Evolutionary conservation across 768 basidiomycete genomes (phyloP).

Genomic region (Amanita subjunquillea): DNA sequence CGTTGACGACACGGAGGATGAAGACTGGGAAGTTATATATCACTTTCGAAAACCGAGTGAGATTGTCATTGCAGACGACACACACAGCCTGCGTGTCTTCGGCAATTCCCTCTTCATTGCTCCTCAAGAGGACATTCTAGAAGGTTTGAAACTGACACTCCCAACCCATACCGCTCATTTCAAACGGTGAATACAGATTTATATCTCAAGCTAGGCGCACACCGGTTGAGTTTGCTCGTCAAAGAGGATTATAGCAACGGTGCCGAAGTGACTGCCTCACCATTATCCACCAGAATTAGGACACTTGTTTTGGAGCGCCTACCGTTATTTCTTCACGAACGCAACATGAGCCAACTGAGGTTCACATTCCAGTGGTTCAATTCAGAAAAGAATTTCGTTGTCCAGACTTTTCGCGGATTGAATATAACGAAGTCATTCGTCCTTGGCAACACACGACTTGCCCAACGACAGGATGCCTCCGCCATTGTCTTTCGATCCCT

Average conservation of each 20-base stretch:
- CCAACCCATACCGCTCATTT: not conserved
- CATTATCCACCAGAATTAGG: constrained; percentile 40
- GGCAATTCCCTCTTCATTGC: constrained; percentile 66
- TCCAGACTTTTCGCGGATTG: constrained; percentile 58
- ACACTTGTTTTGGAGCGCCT: constrained; percentile 70
- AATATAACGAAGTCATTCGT: constrained; percentile 50
- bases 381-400: constrained; percentile 53
- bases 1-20: constrained; percentile 46
- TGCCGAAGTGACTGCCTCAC: constrained; percentile 37
- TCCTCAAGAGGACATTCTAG: constrained; percentile 85
- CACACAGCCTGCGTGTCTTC: constrained; percentile 70
- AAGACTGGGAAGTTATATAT: constrained; percentile 64
- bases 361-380: constrained; percentile 63
- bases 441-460: constrained; percentile 36
- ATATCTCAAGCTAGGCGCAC: constrained; percentile 69
- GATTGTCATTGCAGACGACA: constrained; percentile 82
- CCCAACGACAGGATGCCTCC: constrained; percentile 58
- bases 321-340: constrained; percentile 88
- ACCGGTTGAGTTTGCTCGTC: constrained; percentile 59
- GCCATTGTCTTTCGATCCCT: constrained; percentile 52
- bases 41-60: constrained; percentile 61
- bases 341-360: constrained; percentile 52
- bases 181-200: constrained; percentile 36
- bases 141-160: constrained; percentile 35
- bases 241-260: constrained; percentile 66